These are phyloP conservation scores for Saccharata proteae DNA, from an alignment of 2,329 filamentous ascomycete species.

Conservation along the genomic window DNA sequence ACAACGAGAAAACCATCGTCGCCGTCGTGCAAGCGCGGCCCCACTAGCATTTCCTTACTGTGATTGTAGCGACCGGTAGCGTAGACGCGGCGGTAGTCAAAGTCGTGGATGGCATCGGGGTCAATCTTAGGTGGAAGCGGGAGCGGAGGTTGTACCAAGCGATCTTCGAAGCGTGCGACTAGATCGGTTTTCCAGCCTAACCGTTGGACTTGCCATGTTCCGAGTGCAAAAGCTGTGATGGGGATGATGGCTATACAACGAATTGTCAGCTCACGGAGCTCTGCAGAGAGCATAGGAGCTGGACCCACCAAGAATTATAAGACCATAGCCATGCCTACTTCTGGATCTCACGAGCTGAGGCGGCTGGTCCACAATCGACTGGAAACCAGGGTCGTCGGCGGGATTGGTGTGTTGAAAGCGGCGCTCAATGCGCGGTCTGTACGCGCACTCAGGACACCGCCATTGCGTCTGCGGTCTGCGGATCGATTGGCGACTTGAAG, in stretches of 20 bases:
- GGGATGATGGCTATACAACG: constrained; percentile 76
- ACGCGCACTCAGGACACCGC: constrained; percentile 7
- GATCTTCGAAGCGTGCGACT: constrained; percentile 84
- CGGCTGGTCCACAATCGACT: constrained; percentile 78
- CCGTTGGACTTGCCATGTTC: constrained; percentile 90
- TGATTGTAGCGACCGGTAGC: constrained; percentile 66
- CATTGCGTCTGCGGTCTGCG: too few species aligned
- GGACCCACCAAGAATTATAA: constrained; percentile 60
- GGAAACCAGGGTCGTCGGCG: constrained; percentile 67
- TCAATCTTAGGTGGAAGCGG: constrained; percentile 78
- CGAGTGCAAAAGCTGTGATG: constrained; percentile 76
- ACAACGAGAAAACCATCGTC: constrained; percentile 85
- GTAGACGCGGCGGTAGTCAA: constrained; percentile 79
- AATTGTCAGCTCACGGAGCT: too few species aligned
- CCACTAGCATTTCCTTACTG: constrained; percentile 92
- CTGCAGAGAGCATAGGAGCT: too few species aligned
- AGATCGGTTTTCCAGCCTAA: constrained; percentile 90
- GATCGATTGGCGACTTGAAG: too few species aligned
- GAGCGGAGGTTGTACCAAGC: constrained; percentile 71
- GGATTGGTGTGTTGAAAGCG: constrained; percentile 20
- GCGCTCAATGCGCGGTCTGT: constrained; percentile 10
- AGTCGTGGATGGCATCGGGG: constrained; percentile 68
- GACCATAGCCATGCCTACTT: constrained; percentile 63
- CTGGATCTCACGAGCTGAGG: constrained; percentile 66
- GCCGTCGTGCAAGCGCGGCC: constrained; percentile 78